Evolutionary conservation across 2,329 filamentous ascomycete genomes (phyloP).

Genomic region (Chaetomium globosum): DNA sequence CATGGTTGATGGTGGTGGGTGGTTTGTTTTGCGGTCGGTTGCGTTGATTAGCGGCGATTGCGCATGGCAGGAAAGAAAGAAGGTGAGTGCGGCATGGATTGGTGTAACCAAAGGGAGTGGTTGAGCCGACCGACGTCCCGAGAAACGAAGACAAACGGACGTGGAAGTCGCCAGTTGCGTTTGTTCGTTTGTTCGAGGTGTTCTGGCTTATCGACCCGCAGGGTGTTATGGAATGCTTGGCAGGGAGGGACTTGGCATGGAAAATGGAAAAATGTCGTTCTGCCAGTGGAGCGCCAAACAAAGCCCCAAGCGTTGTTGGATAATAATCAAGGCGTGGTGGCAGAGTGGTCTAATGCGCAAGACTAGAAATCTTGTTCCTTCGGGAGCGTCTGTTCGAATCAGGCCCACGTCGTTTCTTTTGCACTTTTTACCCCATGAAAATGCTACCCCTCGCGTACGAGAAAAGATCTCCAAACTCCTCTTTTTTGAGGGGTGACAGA

Average conservation of each 20-base stretch:
- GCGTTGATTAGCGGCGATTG: background rate
- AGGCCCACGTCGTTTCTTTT: conserved; percentile 35
- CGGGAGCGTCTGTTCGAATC: conserved; percentile 38
- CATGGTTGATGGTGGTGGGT: conserved; percentile 44
- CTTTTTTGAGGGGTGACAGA: background rate
- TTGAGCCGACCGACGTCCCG: background rate
- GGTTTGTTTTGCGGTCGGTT: background rate
- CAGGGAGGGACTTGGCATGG: background rate
- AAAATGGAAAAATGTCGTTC: background rate
- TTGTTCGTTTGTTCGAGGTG: conserved; percentile 3
- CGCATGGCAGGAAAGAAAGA: background rate
- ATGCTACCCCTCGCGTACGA: background rate
- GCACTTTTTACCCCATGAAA: background rate
- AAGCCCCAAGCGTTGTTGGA: background rate
- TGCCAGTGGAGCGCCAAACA: background rate
- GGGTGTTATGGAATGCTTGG: background rate
- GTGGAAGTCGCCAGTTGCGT: background rate
- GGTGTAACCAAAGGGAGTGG: background rate
- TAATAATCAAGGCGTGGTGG: conserved; percentile 31
- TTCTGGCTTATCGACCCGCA: conserved; percentile 4
- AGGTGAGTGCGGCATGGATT: background rate
- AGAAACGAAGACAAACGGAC: background rate
- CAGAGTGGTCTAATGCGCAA: conserved; percentile 38
- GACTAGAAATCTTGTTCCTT: conserved; percentile 38
- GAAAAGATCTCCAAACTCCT: background rate